Conservation (phyloP, 768 basidiomycete species). For the Lactifluus pinguis region DNA sequence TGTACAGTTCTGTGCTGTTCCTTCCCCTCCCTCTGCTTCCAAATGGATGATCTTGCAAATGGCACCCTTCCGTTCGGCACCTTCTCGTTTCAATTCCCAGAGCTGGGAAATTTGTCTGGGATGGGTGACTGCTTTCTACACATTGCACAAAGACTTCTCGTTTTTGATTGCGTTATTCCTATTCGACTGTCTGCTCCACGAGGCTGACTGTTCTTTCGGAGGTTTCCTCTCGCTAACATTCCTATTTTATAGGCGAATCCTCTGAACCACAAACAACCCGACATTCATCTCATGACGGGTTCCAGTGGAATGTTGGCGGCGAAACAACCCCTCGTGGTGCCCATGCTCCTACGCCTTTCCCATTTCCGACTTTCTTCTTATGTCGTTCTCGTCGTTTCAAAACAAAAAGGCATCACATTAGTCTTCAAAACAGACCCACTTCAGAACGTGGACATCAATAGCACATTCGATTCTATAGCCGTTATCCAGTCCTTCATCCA, state of each 20-base stretch:
- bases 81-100: not conserved
- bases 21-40: not conserved
- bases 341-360: constrained; percentile 96
- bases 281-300: constrained; percentile 78
- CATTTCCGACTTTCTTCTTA: constrained; percentile 91
- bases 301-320: constrained; percentile 88
- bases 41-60: not conserved
- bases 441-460: constrained; percentile 95
- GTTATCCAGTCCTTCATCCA: constrained; percentile 98
- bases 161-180: not conserved
- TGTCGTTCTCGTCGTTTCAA: constrained; percentile 94
- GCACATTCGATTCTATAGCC: constrained; percentile 95
- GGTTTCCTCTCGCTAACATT: not conserved
- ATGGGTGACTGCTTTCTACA: too few relatives aligned
- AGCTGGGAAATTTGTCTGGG: not conserved
- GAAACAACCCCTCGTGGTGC: constrained; percentile 90
- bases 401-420: constrained; percentile 95
- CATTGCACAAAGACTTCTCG: not conserved
- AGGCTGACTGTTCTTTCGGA: too few relatives aligned
- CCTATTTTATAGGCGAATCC: constrained; percentile 70
- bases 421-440: constrained; percentile 99
- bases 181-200: not conserved
- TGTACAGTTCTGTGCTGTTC: constrained; percentile 16
- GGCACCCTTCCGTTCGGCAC: too few relatives aligned
- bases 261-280: constrained; percentile 83